A percentile compares a stretch with the other conserved stretches of the same genome.
Evolutionary conservation across 805 yeast species (phyloP).

Genomic region (Kodamaea lidongshanica): DNA sequence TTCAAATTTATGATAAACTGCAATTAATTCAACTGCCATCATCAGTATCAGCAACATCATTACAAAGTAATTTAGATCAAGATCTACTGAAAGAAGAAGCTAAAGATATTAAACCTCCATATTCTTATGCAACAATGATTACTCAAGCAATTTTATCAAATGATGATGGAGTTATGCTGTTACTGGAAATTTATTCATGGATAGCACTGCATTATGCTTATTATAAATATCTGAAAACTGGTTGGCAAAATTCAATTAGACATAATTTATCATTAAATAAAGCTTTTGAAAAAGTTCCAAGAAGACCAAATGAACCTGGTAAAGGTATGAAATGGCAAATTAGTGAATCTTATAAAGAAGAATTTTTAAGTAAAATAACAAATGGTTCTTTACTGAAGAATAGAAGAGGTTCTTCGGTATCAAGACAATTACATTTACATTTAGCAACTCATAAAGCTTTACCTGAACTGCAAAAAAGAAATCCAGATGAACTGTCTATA

Average conservation of each 20-base stretch:
- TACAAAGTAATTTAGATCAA: conserved; percentile 43
- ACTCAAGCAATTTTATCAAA: conserved; percentile 93
- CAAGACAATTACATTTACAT: conserved; percentile 73
- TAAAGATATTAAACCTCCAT: conserved; percentile 93
- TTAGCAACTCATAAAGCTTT: conserved; percentile 51
- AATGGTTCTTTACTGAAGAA: conserved; percentile 69
- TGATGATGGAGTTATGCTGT: conserved; percentile 78
- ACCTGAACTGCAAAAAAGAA: conserved; percentile 41
- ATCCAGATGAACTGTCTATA: conserved; percentile 16
- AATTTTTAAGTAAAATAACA: conserved; percentile 73
- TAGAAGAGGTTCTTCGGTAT: conserved; percentile 74
- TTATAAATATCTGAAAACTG: conserved; percentile 85
- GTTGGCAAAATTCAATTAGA: conserved; percentile 98
- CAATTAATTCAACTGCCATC: conserved; percentile 33
- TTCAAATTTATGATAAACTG: conserved; percentile 49
- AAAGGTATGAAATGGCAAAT: conserved; percentile 99
- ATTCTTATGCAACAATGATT: conserved; percentile 95
- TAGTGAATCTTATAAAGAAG: conserved; percentile 74
- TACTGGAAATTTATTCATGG: conserved; percentile 90
- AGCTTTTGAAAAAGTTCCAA: conserved; percentile 95
- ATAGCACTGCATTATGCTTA: conserved; percentile 83
- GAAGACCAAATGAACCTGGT: conserved; percentile 94
- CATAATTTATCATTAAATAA: conserved; percentile 91
- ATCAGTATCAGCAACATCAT: conserved; percentile 34
- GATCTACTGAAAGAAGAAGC: conserved; percentile 87